Percentiles rank a stretch among this genome's conserved stretches.
Conservation (phyloP, 169 alveolate genomes). For the Plasmodium yoelii region DNA sequence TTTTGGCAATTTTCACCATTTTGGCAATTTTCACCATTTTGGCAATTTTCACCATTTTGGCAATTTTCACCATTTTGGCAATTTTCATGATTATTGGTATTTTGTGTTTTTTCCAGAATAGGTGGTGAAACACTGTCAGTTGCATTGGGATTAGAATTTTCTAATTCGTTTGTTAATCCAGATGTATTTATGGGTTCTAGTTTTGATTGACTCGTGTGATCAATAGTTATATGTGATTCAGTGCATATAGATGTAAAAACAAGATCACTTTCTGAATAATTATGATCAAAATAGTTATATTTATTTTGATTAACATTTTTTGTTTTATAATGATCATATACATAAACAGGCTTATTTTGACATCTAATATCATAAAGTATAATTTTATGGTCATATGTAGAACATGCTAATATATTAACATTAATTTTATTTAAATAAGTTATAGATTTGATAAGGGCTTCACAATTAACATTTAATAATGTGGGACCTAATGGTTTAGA, state of each 20-base stretch:
- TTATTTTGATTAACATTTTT: conserved; percentile 51
- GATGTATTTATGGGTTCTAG: too few species aligned
- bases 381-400: conserved; percentile 79
- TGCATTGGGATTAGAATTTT: too few species aligned
- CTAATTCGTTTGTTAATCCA: too few species aligned
- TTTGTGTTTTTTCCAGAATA: too few species aligned
- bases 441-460: conserved; percentile 78
- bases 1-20: too few species aligned
- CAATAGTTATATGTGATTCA: conserved; percentile 19
- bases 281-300: conserved; percentile 42
- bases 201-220: neutral
- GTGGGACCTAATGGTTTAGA: conserved; percentile 79
- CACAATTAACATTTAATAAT: conserved; percentile 79
- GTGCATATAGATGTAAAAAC: conserved; percentile 54
- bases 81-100: too few species aligned
- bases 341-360: conserved; percentile 83
- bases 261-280: conserved; percentile 63
- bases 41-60: too few species aligned
- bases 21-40: too few species aligned
- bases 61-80: too few species aligned
- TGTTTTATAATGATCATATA: conserved; percentile 78
- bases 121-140: too few species aligned
- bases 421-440: conserved; percentile 78
- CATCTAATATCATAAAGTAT: conserved; percentile 81
- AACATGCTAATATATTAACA: conserved; percentile 78